These are phyloP conservation scores for Peronospora belbahrii DNA, from an alignment of 352 stramenopile genomes.

Conservation along the genomic window DNA sequence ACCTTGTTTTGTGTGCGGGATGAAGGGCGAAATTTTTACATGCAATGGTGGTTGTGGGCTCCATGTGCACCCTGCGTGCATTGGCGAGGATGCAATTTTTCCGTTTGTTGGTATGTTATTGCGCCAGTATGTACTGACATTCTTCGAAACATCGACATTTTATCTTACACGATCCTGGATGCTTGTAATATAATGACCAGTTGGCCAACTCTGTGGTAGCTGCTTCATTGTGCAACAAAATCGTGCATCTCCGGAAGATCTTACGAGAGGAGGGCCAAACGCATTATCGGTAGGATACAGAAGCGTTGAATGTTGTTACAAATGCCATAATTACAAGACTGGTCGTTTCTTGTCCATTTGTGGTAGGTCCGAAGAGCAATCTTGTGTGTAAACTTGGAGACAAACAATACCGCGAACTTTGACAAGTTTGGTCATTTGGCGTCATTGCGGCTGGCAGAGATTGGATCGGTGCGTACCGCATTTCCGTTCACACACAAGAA, in stretches of 20 bases:
- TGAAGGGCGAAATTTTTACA: constrained; percentile 43
- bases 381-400: constrained; percentile 65
- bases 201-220: constrained; percentile 56
- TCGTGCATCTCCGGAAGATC: constrained; percentile 54
- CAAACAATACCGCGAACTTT: constrained; percentile 51
- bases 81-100: constrained; percentile 55
- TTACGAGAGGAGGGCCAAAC: constrained; percentile 49
- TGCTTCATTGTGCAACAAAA: constrained; percentile 71
- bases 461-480: constrained; percentile 35
- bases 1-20: constrained; percentile 39
- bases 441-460: constrained; percentile 59
- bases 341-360: constrained; percentile 1
- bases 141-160: not conserved
- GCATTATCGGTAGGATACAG: constrained; percentile 39
- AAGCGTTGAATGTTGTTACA: not conserved
- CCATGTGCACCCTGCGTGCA: constrained; percentile 43
- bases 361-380: constrained; percentile 58
- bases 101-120: constrained; percentile 36
- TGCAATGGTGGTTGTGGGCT: constrained; percentile 59
- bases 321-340: not conserved
- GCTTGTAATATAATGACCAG: constrained; percentile 20
- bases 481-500: not conserved
- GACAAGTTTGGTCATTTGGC: constrained; percentile 75
- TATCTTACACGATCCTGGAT: not conserved
- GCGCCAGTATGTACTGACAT: constrained; percentile 8